Base-by-base conservation (phyloP, 768 basidiomycete species). In the Terana coerulea region DNA sequence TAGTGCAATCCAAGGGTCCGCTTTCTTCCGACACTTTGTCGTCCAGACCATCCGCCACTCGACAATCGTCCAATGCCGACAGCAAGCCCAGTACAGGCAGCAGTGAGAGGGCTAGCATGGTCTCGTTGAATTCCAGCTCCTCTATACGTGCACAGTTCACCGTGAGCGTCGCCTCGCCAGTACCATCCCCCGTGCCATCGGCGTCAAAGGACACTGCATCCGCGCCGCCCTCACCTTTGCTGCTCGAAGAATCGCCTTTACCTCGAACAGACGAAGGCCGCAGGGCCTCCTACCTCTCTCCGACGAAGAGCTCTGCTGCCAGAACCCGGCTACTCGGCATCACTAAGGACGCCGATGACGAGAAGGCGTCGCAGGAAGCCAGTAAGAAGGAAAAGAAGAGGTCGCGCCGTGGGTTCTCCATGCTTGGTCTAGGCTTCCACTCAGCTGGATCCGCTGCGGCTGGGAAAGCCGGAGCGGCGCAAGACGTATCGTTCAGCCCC, bases 301-400 rank as follows among this genome's bases (percentile, higher is more conserved):
- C 45, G 1, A 46, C 45, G 17, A 46, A 46, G 45, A 46, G 45
- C 31, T 46, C 45, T 29, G 28, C n/a, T n/a, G 45, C 45, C 12
- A 46, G 17, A n/a, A 46, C 22, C 19, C 31, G 24, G 30, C 45
- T 33, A 8, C 19, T 46, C 17, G 34, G 34, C 31, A 31, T 30
- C 17, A 19, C 30, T 5, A 19, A 5, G n/a, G n/a, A n/a, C n/a
- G n/a, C n/a, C n/a, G n/a, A n/a, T n/a, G n/a, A n/a, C n/a, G n/a
- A n/a, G n/a, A n/a, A n/a, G n/a, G n/a, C n/a, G n/a, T n/a, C n/a
- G 9, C 19, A 34, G 17, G 45, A 34, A 14, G 28, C 11, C n/a
- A 26, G n/a, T 19, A 34, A 19, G 3, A 21, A 34, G 19, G 45
- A 29, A 7, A 31, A 5, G 7, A 31, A 22, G 24, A 11, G 11